These are phyloP conservation scores for Metschnikowia dekortorum DNA, from an alignment of 805 yeast genomes.

Conservation along the genomic window DNA sequence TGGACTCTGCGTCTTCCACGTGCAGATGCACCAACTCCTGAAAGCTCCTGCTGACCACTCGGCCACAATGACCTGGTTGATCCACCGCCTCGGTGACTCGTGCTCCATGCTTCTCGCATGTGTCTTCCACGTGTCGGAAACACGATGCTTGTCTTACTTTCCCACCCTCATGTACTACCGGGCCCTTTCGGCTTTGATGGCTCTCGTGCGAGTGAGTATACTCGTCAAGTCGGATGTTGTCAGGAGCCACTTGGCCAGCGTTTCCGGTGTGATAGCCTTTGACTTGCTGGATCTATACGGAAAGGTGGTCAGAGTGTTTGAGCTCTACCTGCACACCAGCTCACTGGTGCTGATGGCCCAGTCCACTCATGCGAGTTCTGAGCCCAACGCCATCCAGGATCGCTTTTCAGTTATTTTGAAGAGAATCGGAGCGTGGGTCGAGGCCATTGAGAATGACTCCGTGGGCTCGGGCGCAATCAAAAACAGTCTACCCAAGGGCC, in stretches of 20 bases:
- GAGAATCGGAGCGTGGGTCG: constrained; percentile 22
- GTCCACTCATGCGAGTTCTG: too few relatives aligned
- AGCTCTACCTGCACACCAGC: neutral
- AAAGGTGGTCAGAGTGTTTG: constrained; percentile 4
- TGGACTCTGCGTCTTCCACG: constrained; percentile 1
- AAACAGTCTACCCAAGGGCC: constrained; percentile 27
- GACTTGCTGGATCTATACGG: constrained; percentile 5
- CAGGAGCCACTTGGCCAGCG: neutral
- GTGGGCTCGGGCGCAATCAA: constrained; percentile 7
- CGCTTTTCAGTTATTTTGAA: constrained; percentile 16
- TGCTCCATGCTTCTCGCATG: constrained; percentile 45
- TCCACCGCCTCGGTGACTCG: constrained; percentile 39
- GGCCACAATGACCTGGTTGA: neutral
- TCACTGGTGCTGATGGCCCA: too few relatives aligned
- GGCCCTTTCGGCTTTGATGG: constrained; percentile 49
- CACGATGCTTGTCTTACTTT: constrained; percentile 32
- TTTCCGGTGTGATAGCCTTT: neutral
- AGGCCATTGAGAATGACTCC: constrained; percentile 5
- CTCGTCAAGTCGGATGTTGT: constrained; percentile 34
- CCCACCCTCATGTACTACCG: constrained; percentile 53
- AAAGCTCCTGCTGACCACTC: neutral
- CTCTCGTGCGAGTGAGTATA: constrained; percentile 43
- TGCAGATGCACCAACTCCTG: constrained; percentile 1
- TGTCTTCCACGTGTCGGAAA: constrained; percentile 34
- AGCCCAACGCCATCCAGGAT: constrained; percentile 4